These are phyloP conservation scores for Pseudoturritis turrita DNA, from an alignment of 345 rosid species.

Conservation along the genomic window DNA sequence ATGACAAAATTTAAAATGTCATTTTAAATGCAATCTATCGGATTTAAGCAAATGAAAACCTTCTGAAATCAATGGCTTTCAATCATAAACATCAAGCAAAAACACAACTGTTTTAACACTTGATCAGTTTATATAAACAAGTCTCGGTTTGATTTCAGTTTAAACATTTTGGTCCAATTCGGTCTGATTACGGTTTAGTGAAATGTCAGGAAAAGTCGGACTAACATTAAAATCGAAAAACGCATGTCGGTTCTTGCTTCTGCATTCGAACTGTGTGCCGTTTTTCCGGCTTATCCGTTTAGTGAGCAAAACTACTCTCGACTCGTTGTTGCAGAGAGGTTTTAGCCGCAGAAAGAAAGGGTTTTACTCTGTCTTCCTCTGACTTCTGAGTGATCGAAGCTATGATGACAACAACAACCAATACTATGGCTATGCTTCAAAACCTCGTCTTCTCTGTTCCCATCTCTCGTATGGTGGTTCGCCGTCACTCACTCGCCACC, in stretches of 20 bases:
- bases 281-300: slow-evolving; percentile 21
- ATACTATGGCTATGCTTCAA: slow-evolving; percentile 59
- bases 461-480: slow-evolving; percentile 41
- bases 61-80: no score
- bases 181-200: not conserved
- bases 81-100: no score
- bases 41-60: no score
- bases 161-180: not conserved
- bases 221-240: not conserved
- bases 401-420: slow-evolving; percentile 36
- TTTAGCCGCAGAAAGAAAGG: slow-evolving; percentile 35
- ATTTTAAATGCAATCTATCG: no score
- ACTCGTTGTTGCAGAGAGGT: slow-evolving; percentile 24
- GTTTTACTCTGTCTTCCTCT: slow-evolving; percentile 16
- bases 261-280: slow-evolving; percentile 5
- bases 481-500: slow-evolving; percentile 37
- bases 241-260: slow-evolving; percentile 1
- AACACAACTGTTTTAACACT: no score
- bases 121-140: no score
- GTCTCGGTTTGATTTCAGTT: no score
- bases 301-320: not conserved
- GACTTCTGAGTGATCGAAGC: slow-evolving; percentile 4
- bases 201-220: not conserved
- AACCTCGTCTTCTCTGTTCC: slow-evolving; percentile 50
- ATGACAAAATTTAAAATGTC: no score